Conservation (phyloP, 805 yeast species). For the Ogataea nonfermentans region DNA sequence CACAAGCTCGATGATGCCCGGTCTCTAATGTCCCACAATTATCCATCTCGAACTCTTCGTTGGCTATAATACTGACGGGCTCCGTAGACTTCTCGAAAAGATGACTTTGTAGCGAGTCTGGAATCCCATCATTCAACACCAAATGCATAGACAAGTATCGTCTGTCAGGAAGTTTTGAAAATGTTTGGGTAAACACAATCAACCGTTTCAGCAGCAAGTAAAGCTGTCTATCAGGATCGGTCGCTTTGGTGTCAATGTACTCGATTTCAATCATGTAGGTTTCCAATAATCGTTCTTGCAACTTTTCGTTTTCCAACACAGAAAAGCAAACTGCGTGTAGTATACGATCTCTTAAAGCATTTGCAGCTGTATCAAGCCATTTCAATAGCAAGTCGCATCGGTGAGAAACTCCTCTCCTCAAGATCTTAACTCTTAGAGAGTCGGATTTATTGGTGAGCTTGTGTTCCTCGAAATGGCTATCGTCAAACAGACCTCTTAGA, state of each 20-base stretch:
- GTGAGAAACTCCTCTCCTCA: conserved; percentile 44
- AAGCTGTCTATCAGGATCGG: conserved; percentile 42
- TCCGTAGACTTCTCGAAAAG: conserved; percentile 41
- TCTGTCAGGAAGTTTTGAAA: conserved; percentile 49
- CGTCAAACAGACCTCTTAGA: conserved; percentile 56
- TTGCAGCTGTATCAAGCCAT: conserved; percentile 54
- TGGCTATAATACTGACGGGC: conserved; percentile 31
- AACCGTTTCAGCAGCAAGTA: conserved; percentile 51
- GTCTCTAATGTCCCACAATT: conserved; percentile 28
- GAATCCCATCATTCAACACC: conserved; percentile 44
- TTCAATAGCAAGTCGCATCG: conserved; percentile 49
- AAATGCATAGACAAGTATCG: conserved; percentile 49
- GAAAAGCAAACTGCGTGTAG: conserved; percentile 46
- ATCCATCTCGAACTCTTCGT: conserved; percentile 17
- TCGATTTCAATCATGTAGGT: conserved; percentile 49
- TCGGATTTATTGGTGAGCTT: conserved; percentile 39
- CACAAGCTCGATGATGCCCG: conserved; percentile 19
- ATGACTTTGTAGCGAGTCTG: conserved; percentile 48
- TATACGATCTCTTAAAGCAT: neutral
- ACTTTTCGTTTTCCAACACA: conserved; percentile 40
- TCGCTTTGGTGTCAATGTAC: conserved; percentile 33
- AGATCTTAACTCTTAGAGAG: conserved; percentile 46
- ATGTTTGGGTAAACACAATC: conserved; percentile 50
- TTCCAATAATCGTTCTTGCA: conserved; percentile 46
- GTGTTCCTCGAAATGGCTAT: conserved; percentile 50